Evolutionary conservation across 768 basidiomycete genomes (phyloP).

Genomic region (Naganishia antarctica): DNA sequence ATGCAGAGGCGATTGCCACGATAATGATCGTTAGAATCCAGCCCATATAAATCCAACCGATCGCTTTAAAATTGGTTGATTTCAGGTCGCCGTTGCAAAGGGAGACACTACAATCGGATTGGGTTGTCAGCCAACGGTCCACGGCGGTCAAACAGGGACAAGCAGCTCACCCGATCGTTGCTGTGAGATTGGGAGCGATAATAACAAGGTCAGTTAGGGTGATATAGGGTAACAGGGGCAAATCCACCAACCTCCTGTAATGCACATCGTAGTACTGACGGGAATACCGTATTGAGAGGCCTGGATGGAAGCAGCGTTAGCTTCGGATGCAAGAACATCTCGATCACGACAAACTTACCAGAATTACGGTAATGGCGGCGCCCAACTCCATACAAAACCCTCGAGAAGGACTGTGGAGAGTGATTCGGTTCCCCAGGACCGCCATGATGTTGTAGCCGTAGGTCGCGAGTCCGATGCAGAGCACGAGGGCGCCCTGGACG

Average conservation of each 20-base stretch:
- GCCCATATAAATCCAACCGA: slow-evolving; percentile 47
- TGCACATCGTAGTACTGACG: slow-evolving; percentile 50
- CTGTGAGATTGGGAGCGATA: no score
- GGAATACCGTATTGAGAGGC: slow-evolving; percentile 39
- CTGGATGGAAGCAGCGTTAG: background rate
- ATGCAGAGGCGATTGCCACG: slow-evolving; percentile 39
- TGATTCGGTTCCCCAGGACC: slow-evolving; percentile 51
- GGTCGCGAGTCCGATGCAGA: slow-evolving; percentile 40
- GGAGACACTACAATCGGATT: slow-evolving; percentile 45
- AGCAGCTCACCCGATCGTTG: slow-evolving; percentile 40
- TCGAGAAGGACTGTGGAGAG: slow-evolving; percentile 51
- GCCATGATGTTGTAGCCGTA: slow-evolving; percentile 52
- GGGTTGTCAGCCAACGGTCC: no score
- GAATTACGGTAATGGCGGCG: slow-evolving; percentile 52
- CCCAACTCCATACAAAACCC: slow-evolving; percentile 54
- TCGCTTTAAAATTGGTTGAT: slow-evolving; percentile 47
- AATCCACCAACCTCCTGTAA: no score
- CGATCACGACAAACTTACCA: slow-evolving; percentile 1
- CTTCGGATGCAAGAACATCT: background rate
- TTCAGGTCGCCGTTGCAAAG: slow-evolving; percentile 45
- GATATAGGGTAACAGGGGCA: no score
- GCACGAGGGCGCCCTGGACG: slow-evolving; percentile 41
- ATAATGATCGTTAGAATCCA: slow-evolving; percentile 45
- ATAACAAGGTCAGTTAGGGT: no score
- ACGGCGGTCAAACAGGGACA: no score